Evolutionary conservation across 805 yeast species (phyloP), one percentile per base, ranked within the genome.

Genomic region (Candida dendrica): DNA sequence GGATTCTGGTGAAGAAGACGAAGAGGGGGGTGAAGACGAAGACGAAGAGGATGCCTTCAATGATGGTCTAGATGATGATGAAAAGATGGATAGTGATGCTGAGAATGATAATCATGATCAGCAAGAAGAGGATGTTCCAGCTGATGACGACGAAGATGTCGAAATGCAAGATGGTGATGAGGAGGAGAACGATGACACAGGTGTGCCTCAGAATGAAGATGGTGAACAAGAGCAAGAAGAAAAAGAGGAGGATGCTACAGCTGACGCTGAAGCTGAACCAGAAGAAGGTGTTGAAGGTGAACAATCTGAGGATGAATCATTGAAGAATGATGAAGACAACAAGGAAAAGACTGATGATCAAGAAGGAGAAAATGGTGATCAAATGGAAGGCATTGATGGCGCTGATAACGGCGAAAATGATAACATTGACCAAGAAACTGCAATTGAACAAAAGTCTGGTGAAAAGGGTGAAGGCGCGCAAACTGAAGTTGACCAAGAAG

Each of bases 1-100:
- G 26, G 98, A 91, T 55, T 80, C 81, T n/a, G 95, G 77, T 19
- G 81, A 73, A 5, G 90, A 80, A 10, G 77, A 68, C 2, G 74
- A 65, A 2, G 72, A 63, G 5, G 72, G 69, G 14, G 72, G 66
- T 2, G 74, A 67, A 8, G 72, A 66, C 5, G 64, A 60, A 18
- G 81, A 73, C 6, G 89, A 80, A 9, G 74, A 65, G 1, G 72
- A 69, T 14, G 72, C 66, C 2, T 74, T 66, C 6, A 72, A 65
- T 6, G 64, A 61, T 4, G 61, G 56, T 2, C 57, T 52, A 27
- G 64, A 57, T 9, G 63, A 61, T 2, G 57, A 52, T 38, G 61
- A 62, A 13, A 65, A 57, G 32, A 65, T 55, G 31, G 58, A 59
- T 19, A 65, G 61, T 26, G 66, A 59, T 20, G 63, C 24, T 6